Evolutionary conservation across 2,329 filamentous ascomycete genomes (phyloP), one percentile per base, ranked within the genome.

Genomic region (Fusarium phyllophilum): DNA sequence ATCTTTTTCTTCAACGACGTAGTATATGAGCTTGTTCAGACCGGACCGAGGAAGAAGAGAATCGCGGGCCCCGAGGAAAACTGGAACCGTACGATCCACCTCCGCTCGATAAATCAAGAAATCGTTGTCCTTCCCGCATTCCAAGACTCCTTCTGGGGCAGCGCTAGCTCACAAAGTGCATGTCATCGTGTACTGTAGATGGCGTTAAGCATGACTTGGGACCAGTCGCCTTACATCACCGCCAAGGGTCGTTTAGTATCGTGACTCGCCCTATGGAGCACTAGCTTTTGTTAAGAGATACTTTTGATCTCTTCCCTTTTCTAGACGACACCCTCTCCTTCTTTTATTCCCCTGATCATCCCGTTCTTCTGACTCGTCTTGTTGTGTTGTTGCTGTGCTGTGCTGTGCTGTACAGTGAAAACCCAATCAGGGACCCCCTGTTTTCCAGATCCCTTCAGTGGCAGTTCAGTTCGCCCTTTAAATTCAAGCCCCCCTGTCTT

Each of bases 61-160:
- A 68, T 74, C 72, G 72, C 72, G 58, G 46, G 42, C 67, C 20
- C 72, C 71, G 72, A 74, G 44, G 48, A 75, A 75, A 76, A 70
- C 42, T 70, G 73, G 66, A 61, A 45, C 66, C 31, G 2, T 22
- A 34, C 33, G 56, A 60, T 68, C 72, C 71, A 75, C 69, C 72
- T 66, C 56, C 45, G 11, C 56, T 60, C 38, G 42, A 36, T 26
- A 34, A 51, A 46, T 33, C 66, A 74, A 49, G 59, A 70, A 70
- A 72, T 68, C 56, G 73, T 62, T 45, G 29, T 42, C 64, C 26
- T 71, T 76, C 64, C 75, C 72, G 75, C 75, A 75, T 77, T 75
- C 74, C 75, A 73, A 36, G 34, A 33, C 63, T 48, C 51, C 66
- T 70, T 61, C 62, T 66, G 45, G 62, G 64, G 58, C 52, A 61